Evolutionary conservation across 2,329 filamentous ascomycete genomes (phyloP), one percentile per base, ranked within the genome.

Genomic region (Colletotrichum spaethianum): DNA sequence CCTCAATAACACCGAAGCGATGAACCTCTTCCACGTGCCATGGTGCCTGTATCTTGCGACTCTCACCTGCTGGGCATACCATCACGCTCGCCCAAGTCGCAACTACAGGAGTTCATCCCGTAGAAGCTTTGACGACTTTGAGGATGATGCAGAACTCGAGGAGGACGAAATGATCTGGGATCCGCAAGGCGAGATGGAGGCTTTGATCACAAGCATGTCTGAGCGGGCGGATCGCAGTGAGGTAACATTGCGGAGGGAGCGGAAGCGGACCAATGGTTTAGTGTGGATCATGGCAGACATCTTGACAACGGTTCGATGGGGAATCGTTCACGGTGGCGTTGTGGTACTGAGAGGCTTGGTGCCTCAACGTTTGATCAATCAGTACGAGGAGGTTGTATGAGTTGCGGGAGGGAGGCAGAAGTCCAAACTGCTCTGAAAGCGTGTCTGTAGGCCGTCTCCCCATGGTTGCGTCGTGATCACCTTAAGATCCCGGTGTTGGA

Each of bases 11-110:
- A 86, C 85, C 69, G 86, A 88, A 26, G 83, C 86, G 2, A 85
- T 85, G 52, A 86, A 88, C 53, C 80, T 88, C 0, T 91, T 91
- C 76, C 89, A 91, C 75, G 88, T 90, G 23, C 88, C 89, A 0
- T 92, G 90, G 90, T 89, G 87, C 73, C 76, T 91, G 16, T 91
- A 91, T 74, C 80, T 92, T 1, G 88, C 88, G 0, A 90, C 89
- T 0, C 75, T 91, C 50, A 87, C 87, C 0, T 85, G 86, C 40
- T 92, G 89, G 89, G 85, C 86, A 0, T 89, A 89, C 64, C 88
- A 90, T 75, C 86, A 88, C 61, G 81, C 82, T 2, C 76, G 76
- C 7, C 75, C 72, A 67, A 53, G 26, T 18, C 63, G 67, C 5
- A 26, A 23, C 11, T 44, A 44, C 61, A 28, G 67, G 12, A 12